phyloP scores from a whole-genome alignment of 441 rosid genomes.

The Euphorbia corollata region DNA sequence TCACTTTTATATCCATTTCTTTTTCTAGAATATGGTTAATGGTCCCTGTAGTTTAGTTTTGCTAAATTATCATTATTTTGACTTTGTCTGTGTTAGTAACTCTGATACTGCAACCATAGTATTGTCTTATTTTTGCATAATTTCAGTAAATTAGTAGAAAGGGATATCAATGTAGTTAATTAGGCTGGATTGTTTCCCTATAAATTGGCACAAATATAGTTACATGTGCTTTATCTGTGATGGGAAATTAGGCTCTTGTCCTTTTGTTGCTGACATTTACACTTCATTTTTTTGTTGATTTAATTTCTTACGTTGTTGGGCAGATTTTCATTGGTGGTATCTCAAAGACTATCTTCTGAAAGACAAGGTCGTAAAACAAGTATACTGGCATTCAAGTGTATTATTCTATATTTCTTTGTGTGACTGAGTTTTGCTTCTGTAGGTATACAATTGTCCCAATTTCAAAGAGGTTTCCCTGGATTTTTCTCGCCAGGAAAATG shows the following conservation, averaged over 20 bases:
- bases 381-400: background rate
- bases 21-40: constrained; percentile 12
- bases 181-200: background rate
- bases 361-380: too few relatives aligned
- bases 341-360: constrained; percentile 33
- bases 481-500: constrained; percentile 71
- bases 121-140: too few relatives aligned
- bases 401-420: background rate
- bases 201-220: background rate
- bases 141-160: background rate
- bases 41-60: background rate
- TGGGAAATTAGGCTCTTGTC: background rate
- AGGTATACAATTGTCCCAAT: constrained; percentile 79
- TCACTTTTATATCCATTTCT: constrained; percentile 4
- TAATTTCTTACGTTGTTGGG: constrained; percentile 17
- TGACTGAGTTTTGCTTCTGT: constrained; percentile 2
- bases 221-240: background rate
- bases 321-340: constrained; percentile 93
- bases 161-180: background rate
- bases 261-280: background rate
- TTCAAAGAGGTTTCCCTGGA: constrained; percentile 72
- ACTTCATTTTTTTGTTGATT: constrained; percentile 6
- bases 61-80: background rate
- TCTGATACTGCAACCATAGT: too few relatives aligned
- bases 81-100: background rate